Base-by-base conservation (phyloP, 768 basidiomycete species). In the Kwoniella dendrophila region DNA sequence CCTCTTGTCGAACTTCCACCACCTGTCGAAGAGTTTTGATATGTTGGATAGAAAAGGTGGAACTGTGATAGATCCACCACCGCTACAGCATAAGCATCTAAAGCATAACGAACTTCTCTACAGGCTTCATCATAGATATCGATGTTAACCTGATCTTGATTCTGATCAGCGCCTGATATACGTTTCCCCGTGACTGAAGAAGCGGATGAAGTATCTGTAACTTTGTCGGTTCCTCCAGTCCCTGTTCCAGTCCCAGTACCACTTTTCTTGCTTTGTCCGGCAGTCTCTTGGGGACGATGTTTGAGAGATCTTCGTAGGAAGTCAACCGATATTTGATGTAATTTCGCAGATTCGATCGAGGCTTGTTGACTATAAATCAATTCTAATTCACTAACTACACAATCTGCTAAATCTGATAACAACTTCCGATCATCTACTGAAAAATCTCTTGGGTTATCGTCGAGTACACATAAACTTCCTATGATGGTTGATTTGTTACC, bases 251-350 rank as follows among this genome's bases (percentile, higher is more conserved):
- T 60, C 4, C 29, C 51, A 6, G 58, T 58, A n/a, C 43, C 47
- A 7, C 1, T 45, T 27, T 32, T 38, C 12, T 22, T 12, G 27
- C 52, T 59, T 47, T 62, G 59, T 16, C 64, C 63, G 11, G 67
- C 63, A n/a, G 62, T 54, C 32, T 68, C 70, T 8, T 45, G 56
- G 2, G 73, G 74, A 38, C 73, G 67, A 24, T 66, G 64, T 54
- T 75, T 69, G 36, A 78, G 52, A 0, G 74, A 74, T 10, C 73
- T 70, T n/a, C 77, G 71, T 3, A 76, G 62, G 56, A 78, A 78
- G 29, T 78, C 72, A 22, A 78, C 77, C 10, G 77, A 74, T 14
- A 74, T 75, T 65, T 78, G 74, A 56, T 78, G 77, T 50, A 78
- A 45, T 56, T 73, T 71, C 22, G 73, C 69, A 47, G 62, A 64